A percentile compares a stretch with the other conserved stretches of the same genome.
phyloP scores from a whole-genome alignment of 306 rosid species.

The Prunus dulcis region DNA sequence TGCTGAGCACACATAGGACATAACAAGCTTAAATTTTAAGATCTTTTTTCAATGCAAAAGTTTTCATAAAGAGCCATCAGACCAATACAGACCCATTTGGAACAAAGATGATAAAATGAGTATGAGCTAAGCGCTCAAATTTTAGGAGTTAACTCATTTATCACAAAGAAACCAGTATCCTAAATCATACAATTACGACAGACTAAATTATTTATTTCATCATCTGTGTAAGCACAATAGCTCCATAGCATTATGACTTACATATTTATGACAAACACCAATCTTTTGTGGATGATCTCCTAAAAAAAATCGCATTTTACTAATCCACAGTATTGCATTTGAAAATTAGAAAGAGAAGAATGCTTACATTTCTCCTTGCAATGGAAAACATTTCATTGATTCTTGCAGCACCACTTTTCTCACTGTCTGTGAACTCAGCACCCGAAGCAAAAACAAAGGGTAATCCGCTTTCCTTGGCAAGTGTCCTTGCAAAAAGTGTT shows the following conservation, averaged over 20 bases:
- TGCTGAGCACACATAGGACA: too few species aligned
- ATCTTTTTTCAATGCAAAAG: background rate
- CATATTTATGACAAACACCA: background rate
- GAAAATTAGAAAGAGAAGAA: slow-evolving; percentile 6
- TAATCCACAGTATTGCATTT: background rate
- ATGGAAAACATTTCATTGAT: slow-evolving; percentile 86
- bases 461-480: slow-evolving; percentile 85
- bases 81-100: background rate
- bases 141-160: background rate
- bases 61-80: background rate
- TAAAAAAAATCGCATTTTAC: background rate
- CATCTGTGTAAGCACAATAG: background rate
- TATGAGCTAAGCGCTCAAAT: background rate
- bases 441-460: slow-evolving; percentile 98
- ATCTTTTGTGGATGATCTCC: background rate
- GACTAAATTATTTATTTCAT: background rate
- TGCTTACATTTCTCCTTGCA: slow-evolving; percentile 88
- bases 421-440: slow-evolving; percentile 98
- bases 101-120: background rate
- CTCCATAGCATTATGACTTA: background rate
- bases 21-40: too few species aligned
- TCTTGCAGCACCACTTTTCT: slow-evolving; percentile 89
- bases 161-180: background rate
- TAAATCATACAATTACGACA: background rate
- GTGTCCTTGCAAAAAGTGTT: slow-evolving; percentile 95